A percentile compares a stretch with the other conserved stretches of the same genome.
Evolutionary conservation across 176 grass and related monocot species (phyloP).

Genomic region (Paspalum notatum): DNA sequence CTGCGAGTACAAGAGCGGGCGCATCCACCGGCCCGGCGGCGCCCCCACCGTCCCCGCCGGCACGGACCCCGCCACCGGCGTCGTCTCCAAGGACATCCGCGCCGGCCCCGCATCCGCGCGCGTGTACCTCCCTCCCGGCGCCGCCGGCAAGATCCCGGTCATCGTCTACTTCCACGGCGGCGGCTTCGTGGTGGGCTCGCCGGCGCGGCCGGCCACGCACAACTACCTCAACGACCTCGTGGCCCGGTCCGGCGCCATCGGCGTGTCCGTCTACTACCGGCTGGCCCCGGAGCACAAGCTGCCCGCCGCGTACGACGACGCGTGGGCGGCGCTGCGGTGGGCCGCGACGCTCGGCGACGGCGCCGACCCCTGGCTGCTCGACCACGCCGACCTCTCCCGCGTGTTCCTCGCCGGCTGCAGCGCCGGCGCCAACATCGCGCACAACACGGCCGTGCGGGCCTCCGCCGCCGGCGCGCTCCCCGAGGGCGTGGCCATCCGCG

Average conservation of each 20-base stretch:
- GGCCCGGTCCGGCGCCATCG: conserved; percentile 49
- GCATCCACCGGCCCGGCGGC: conserved; percentile 48
- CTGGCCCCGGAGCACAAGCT: conserved; percentile 77
- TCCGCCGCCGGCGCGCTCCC: conserved; percentile 40
- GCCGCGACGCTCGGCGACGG: conserved; percentile 37
- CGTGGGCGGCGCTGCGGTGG: conserved; percentile 67
- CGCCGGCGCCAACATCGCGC: conserved; percentile 71
- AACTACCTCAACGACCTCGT: conserved; percentile 73
- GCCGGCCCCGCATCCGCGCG: conserved; percentile 47
- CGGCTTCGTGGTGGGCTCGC: conserved; percentile 63
- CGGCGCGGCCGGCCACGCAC: conserved; percentile 64
- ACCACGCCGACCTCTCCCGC: conserved; percentile 64
- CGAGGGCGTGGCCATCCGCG: conserved; percentile 40
- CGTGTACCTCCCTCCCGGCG: conserved; percentile 59
- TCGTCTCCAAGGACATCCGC: conserved; percentile 62
- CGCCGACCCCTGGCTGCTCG: conserved; percentile 61
- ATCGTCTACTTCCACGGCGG: conserved; percentile 84
- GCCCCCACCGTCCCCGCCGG: conserved; percentile 33
- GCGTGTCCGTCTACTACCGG: conserved; percentile 82
- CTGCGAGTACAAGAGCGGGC: conserved; percentile 82
- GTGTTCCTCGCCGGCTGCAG: conserved; percentile 67
- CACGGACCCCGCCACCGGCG: conserved; percentile 47
- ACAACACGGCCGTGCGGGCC: conserved; percentile 65
- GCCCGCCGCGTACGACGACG: conserved; percentile 74
- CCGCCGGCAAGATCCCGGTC: conserved; percentile 54